Evolutionary conservation across 1,139 yeast genomes (phyloP).

Genomic region (Zygoascus meyerae): DNA sequence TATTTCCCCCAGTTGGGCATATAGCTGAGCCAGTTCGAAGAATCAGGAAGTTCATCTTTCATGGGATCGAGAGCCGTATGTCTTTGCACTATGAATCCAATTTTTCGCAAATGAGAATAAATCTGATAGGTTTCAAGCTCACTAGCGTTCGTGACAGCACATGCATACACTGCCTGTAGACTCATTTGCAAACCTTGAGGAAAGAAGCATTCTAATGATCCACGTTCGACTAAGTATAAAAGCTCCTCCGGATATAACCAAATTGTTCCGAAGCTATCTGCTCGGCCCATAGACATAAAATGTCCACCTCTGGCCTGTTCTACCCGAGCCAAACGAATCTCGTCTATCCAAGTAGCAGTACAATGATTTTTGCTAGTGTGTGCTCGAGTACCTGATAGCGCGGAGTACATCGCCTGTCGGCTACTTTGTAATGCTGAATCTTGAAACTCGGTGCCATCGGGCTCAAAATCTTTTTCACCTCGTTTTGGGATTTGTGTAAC

Average conservation of each 20-base stretch:
- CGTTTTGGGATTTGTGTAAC: slow-evolving; percentile 46
- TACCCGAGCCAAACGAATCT: slow-evolving; percentile 42
- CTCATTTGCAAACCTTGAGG: slow-evolving; percentile 44
- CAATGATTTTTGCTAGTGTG: slow-evolving; percentile 40
- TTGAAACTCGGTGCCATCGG: slow-evolving; percentile 70
- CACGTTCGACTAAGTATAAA: slow-evolving; percentile 76
- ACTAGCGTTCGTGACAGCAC: slow-evolving; percentile 40
- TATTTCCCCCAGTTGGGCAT: too few relatives aligned
- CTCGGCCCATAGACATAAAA: slow-evolving; percentile 65
- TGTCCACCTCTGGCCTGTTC: slow-evolving; percentile 65
- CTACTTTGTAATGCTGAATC: slow-evolving; percentile 46
- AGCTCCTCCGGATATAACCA: slow-evolving; percentile 63
- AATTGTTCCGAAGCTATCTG: slow-evolving; percentile 44
- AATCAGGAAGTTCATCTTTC: too few relatives aligned
- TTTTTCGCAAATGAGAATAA: slow-evolving; percentile 67
- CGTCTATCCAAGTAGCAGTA: slow-evolving; percentile 44
- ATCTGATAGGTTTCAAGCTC: slow-evolving; percentile 60
- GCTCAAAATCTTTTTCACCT: slow-evolving; percentile 86
- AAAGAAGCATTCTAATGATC: slow-evolving; percentile 58
- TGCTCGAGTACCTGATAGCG: slow-evolving; percentile 55
- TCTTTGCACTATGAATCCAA: slow-evolving; percentile 65
- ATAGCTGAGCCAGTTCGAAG: too few relatives aligned
- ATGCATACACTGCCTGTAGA: slow-evolving; percentile 60
- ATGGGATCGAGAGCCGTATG: too few relatives aligned
- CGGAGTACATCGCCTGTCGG: slow-evolving; percentile 66